Percentiles rank a stretch among this genome's conserved stretches.
Evolutionary conservation across 169 alveolate species (phyloP).

Genomic region (Perkinsus marinus): DNA sequence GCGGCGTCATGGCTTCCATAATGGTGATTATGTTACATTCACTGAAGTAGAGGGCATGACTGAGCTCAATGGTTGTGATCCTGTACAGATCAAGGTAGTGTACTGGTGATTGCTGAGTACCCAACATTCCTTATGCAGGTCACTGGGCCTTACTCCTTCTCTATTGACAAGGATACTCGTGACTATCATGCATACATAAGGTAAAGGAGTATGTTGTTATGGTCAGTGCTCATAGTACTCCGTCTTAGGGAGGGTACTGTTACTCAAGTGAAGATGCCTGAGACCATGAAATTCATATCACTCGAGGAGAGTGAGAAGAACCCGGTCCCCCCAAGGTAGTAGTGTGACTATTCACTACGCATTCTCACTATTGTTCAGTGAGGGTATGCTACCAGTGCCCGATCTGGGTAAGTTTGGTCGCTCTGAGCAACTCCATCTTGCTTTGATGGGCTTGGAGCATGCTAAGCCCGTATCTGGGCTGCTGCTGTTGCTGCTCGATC

Average conservation of each 20-base stretch:
- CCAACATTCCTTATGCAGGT: neutral
- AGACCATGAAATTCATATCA: constrained; percentile 52
- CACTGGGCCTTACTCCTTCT: neutral
- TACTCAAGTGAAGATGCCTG: constrained; percentile 72
- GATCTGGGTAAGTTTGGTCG: constrained; percentile 89
- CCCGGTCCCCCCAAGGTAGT: neutral
- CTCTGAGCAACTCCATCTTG: constrained; percentile 83
- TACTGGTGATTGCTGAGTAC: neutral
- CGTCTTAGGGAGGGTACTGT: constrained; percentile 67
- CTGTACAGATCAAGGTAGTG: constrained; percentile 53
- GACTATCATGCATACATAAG: constrained; percentile 3
- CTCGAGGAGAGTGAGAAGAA: constrained; percentile 35
- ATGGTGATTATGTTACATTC: constrained; percentile 85
- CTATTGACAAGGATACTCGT: neutral
- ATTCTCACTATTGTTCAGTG: constrained; percentile 61
- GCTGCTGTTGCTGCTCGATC: neutral
- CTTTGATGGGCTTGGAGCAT: constrained; percentile 47
- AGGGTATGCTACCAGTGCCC: constrained; percentile 54
- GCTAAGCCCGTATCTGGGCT: no score
- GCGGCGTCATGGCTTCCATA: constrained; percentile 75
- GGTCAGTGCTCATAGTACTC: constrained; percentile 6
- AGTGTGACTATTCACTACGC: constrained; percentile 5
- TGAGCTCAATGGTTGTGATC: constrained; percentile 75
- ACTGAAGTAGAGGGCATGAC: constrained; percentile 91
- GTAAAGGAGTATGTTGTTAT: no score